phyloP scores from a whole-genome alignment of 1,284 basidiomycete species.

The Wallemia hederae region DNA sequence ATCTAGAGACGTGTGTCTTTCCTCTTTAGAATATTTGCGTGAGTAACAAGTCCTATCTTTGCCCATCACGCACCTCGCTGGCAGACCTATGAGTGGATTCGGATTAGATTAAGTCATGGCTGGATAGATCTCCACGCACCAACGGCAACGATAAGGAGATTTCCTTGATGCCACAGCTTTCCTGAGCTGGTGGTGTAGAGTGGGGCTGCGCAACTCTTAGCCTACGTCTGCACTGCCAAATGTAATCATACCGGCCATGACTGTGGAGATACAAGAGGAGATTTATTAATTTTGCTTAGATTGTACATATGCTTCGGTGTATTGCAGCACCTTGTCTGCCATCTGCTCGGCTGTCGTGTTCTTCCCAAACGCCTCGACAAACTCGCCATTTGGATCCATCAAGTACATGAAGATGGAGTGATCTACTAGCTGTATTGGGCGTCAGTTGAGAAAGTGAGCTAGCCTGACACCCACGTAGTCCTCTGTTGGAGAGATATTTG shows the following conservation, averaged over 20 bases:
- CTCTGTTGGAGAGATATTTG: constrained; percentile 33
- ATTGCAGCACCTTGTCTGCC: constrained; percentile 21
- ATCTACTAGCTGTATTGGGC: constrained; percentile 4
- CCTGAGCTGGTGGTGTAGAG: constrained; percentile 12
- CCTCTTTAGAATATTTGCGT: constrained; percentile 23
- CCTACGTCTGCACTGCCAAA: background rate
- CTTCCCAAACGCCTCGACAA: constrained; percentile 92
- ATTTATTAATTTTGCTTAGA: background rate
- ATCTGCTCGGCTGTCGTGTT: constrained; percentile 41
- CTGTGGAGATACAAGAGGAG: background rate
- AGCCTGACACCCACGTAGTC: constrained; percentile 40
- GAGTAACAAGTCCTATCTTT: constrained; percentile 1
- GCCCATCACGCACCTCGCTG: background rate
- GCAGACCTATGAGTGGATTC: background rate
- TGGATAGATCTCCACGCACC: constrained; percentile 5
- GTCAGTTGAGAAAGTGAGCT: background rate
- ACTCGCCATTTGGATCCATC: constrained; percentile 83
- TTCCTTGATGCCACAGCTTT: constrained; percentile 12
- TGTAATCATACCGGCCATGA: background rate
- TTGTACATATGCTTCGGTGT: constrained; percentile 14
- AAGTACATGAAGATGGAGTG: constrained; percentile 77
- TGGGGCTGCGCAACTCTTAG: constrained; percentile 5
- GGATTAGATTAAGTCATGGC: background rate
- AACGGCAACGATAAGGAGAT: constrained; percentile 15
- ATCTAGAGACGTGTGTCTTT: constrained; percentile 85